These are phyloP conservation scores for Neofusicoccum laricinum DNA, from an alignment of 2,329 filamentous ascomycete genomes.

Conservation along the genomic window DNA sequence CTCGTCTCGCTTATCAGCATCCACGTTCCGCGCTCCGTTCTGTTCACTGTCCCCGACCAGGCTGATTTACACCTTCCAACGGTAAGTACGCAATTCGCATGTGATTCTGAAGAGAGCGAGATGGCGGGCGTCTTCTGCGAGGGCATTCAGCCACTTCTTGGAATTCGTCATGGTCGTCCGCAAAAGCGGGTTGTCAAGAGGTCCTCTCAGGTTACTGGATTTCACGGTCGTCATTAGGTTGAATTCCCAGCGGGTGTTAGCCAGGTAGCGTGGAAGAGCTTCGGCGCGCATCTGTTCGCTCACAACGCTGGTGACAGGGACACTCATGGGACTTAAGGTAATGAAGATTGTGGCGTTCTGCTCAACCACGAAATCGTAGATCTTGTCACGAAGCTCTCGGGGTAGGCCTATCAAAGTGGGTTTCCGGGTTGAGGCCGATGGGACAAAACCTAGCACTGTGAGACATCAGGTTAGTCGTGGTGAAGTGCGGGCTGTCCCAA, in stretches of 20 bases:
- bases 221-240: too few species aligned
- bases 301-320: background rate
- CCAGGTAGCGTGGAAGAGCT: background rate
- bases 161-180: too few species aligned
- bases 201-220: too few species aligned
- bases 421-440: background rate
- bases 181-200: too few species aligned
- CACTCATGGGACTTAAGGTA: background rate
- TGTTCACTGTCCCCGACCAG: background rate
- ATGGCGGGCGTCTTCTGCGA: background rate
- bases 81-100: background rate
- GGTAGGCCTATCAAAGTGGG: background rate
- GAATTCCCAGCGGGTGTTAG: background rate
- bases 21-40: background rate
- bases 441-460: too few species aligned
- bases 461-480: too few species aligned
- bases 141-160: background rate
- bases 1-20: background rate
- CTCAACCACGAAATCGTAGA: background rate
- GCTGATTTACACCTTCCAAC: background rate
- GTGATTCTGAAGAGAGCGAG: background rate
- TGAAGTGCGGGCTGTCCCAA: too few species aligned
- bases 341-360: background rate
- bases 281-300: background rate
- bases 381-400: background rate